Evolutionary conservation across 768 basidiomycete genomes (phyloP).

Genomic region (Lentinula lateritia): DNA sequence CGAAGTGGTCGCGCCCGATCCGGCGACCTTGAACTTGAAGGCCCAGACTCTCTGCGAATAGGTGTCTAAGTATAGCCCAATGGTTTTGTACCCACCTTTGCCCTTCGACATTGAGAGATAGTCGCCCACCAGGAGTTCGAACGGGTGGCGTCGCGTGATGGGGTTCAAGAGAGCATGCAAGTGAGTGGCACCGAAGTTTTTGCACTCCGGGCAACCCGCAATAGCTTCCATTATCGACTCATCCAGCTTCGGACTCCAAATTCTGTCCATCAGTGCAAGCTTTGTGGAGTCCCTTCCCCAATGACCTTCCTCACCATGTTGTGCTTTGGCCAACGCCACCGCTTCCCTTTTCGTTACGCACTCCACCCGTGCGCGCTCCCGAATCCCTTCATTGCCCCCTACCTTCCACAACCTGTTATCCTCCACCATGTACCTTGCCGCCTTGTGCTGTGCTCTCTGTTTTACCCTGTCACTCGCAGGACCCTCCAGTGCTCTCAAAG

Average conservation of each 20-base stretch:
- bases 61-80: too few relatives aligned
- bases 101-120: conserved; percentile 11
- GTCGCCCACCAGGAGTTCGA: conserved; percentile 12
- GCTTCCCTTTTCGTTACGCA: conserved; percentile 12
- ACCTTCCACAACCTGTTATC: conserved; percentile 18
- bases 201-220: conserved; percentile 12
- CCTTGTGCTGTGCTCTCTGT: conserved; percentile 11
- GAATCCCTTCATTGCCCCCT: not conserved
- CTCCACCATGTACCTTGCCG: conserved; percentile 15
- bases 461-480: not conserved
- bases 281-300: too few relatives aligned
- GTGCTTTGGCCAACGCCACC: conserved; percentile 5
- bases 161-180: conserved; percentile 25
- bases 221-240: conserved; percentile 16
- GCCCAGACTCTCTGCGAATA: too few relatives aligned
- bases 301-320: conserved; percentile 8
- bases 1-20: too few relatives aligned
- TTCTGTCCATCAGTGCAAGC: too few relatives aligned
- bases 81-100: not conserved
- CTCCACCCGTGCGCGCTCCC: not conserved
- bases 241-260: conserved; percentile 21
- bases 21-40: conserved; percentile 16
- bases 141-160: conserved; percentile 13
- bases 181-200: conserved; percentile 7
- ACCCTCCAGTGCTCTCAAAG: not conserved